These are phyloP conservation scores for Hypoxylon subgilvum DNA, from an alignment of 495 filamentous ascomycete genomes.

Conservation along the genomic window DNA sequence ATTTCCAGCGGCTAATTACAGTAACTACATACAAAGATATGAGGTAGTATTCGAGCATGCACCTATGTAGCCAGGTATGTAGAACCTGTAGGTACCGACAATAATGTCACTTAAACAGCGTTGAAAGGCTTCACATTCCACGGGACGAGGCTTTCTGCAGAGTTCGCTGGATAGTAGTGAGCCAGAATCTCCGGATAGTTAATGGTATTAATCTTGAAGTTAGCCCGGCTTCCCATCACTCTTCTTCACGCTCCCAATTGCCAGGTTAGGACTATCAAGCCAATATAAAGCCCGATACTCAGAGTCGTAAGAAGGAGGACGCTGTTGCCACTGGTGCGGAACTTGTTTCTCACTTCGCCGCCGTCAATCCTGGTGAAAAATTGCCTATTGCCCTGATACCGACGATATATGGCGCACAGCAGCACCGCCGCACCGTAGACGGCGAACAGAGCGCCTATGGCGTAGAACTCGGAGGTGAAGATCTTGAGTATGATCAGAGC, in stretches of 20 bases:
- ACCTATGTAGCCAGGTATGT: too few species aligned
- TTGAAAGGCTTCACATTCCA: too few species aligned
- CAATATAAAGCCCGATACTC: constrained; percentile 80
- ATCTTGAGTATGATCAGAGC: constrained; percentile 93
- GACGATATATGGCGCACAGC: constrained; percentile 76
- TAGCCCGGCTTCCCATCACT: not conserved
- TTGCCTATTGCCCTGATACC: constrained; percentile 88
- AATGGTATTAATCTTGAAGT: too few species aligned
- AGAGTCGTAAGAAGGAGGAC: constrained; percentile 83
- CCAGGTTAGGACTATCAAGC: constrained; percentile 76
- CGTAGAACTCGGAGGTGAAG: constrained; percentile 94
- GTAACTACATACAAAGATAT: too few species aligned
- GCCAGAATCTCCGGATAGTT: too few species aligned
- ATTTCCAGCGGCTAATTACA: too few species aligned
- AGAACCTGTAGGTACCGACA: too few species aligned
- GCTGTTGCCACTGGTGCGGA: constrained; percentile 84
- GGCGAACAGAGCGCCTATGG: constrained; percentile 89
- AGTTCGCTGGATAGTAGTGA: too few species aligned
- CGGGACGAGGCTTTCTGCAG: too few species aligned
- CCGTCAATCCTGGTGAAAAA: constrained; percentile 81
- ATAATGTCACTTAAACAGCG: too few species aligned
- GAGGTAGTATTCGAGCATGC: too few species aligned
- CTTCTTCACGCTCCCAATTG: constrained; percentile 49
- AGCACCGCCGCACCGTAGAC: constrained; percentile 87
- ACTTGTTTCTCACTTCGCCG: constrained; percentile 66